Percentiles rank a stretch among this genome's conserved stretches.
These are phyloP conservation scores for Diatrype stigma DNA, from an alignment of 2,329 filamentous ascomycete genomes.

Conservation along the genomic window DNA sequence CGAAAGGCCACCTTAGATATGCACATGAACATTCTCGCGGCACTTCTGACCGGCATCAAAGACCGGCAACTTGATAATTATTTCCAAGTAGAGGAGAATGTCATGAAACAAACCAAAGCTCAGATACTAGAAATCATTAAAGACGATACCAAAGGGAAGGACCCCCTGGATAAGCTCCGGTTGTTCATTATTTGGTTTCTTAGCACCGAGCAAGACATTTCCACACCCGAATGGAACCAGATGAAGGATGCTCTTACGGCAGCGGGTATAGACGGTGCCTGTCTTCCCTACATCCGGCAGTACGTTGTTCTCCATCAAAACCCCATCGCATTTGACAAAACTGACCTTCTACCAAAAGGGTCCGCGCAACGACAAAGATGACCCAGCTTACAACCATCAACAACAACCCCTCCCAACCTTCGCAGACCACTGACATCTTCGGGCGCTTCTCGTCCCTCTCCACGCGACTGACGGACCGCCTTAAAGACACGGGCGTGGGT, in stretches of 20 bases:
- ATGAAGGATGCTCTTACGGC: constrained; percentile 80
- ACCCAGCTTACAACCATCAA: constrained; percentile 94
- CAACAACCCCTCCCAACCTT: constrained; percentile 60
- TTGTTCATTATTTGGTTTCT: constrained; percentile 97
- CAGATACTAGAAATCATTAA: constrained; percentile 86
- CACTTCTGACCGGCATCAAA: constrained; percentile 74
- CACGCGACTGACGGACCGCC: constrained; percentile 84
- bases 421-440: constrained; percentile 73
- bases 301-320: constrained; percentile 37
- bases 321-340: too few species aligned
- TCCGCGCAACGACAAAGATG: constrained; percentile 94
- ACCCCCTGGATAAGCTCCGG: constrained; percentile 83
- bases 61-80: constrained; percentile 93
- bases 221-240: constrained; percentile 73
- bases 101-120: constrained; percentile 83
- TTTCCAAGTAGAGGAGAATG: constrained; percentile 90
- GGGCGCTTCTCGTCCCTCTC: constrained; percentile 90
- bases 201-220: constrained; percentile 86
- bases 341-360: constrained; percentile 46
- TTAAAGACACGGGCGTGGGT: constrained; percentile 84
- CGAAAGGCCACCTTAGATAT: constrained; percentile 92
- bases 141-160: constrained; percentile 74
- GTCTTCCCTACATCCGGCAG: constrained; percentile 83
- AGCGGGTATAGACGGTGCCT: constrained; percentile 70
- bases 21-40: constrained; percentile 97